Evolutionary conservation across 805 yeast species (phyloP).

Genomic region (Monosporozyma unispora): DNA sequence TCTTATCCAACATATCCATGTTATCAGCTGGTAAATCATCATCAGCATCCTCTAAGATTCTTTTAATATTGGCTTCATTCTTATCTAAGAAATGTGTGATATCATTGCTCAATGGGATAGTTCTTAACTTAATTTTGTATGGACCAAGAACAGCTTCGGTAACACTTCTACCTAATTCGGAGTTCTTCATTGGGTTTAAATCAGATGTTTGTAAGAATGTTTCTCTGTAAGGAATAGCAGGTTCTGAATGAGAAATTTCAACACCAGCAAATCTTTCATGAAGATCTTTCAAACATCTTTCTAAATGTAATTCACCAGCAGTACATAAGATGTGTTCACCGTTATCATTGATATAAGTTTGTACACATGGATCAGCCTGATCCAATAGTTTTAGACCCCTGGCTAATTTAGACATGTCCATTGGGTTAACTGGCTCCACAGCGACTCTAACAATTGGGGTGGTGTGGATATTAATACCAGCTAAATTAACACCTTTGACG

Average conservation of each 20-base stretch:
- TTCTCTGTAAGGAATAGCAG: conserved; percentile 91
- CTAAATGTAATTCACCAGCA: conserved; percentile 94
- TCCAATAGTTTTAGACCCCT: conserved; percentile 70
- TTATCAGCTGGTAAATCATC: conserved; percentile 1
- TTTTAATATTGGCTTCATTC: conserved; percentile 38
- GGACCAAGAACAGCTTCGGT: conserved; percentile 44
- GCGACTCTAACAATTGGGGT: conserved; percentile 94
- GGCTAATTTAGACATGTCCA: conserved; percentile 65
- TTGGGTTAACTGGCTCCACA: conserved; percentile 85
- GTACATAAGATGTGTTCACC: conserved; percentile 93
- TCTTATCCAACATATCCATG: conserved; percentile 4
- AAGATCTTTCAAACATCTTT: conserved; percentile 86
- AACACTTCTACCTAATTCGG: conserved; percentile 42
- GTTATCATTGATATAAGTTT: conserved; percentile 71
- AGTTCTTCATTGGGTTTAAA: conserved; percentile 41
- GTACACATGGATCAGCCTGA: conserved; percentile 91
- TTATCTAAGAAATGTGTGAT: conserved; percentile 42
- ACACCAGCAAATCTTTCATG: conserved; percentile 86
- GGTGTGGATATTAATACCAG: conserved; percentile 64
- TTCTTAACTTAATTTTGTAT: conserved; percentile 33
- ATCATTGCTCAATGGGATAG: conserved; percentile 47
- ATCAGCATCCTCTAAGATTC: conserved; percentile 12
- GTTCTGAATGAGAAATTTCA: conserved; percentile 78
- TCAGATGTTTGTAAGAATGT: conserved; percentile 51
- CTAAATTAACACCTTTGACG: conserved; percentile 59